Evolutionary conservation across 2,329 filamentous ascomycete genomes (phyloP), one percentile per base, ranked within the genome.

Genomic region (Fusarium sp.): DNA sequence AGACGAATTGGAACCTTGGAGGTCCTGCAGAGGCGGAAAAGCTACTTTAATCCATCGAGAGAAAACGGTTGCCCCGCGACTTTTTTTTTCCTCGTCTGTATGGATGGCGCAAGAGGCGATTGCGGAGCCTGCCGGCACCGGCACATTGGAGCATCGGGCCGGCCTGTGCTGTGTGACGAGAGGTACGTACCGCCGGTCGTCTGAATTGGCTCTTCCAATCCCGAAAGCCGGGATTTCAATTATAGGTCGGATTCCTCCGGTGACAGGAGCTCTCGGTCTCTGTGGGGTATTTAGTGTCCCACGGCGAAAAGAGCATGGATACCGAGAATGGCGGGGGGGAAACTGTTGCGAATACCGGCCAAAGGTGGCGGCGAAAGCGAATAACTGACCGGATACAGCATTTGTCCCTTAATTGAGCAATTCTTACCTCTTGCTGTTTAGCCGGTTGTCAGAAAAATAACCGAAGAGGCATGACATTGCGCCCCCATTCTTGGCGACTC

Each of bases 51-150:
- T 54, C 48, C 48, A 31, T 54, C 48, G 5, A 31, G 27, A 54
- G 11, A 54, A 31, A 31, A 54, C 27, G 13, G 48, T 27, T 48
- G 59, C 43, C 68, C 68, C 48, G 69, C 65, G 52, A 65, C 69
- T 69, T 72, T 59, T 72, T 69, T 74, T 74, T 65, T 41, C 58
- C 24, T 11, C 41, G 50, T 50, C 45, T 63, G 65, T 68, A 22
- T 37, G 54, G 33, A 37, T 57, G 27, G 41, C 29, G 69, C 56
- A 33, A 58, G 59, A 72, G 52, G 71, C 72, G 65, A 71, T 64
- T 71, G 73, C 67, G 73, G 73, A 74, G 72, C 73, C 70, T 64
- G 37, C 50, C 43, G 58, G 29, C 65, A 37, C 60, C 64, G 61
- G 61, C 48, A 64, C 20, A 24, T 54, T 24, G 22, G 24, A 54